Evolutionary conservation across 352 stramenopile species (phyloP), one percentile per base, ranked within the genome.

Genomic region (Globisporangium cylindrosporum): DNA sequence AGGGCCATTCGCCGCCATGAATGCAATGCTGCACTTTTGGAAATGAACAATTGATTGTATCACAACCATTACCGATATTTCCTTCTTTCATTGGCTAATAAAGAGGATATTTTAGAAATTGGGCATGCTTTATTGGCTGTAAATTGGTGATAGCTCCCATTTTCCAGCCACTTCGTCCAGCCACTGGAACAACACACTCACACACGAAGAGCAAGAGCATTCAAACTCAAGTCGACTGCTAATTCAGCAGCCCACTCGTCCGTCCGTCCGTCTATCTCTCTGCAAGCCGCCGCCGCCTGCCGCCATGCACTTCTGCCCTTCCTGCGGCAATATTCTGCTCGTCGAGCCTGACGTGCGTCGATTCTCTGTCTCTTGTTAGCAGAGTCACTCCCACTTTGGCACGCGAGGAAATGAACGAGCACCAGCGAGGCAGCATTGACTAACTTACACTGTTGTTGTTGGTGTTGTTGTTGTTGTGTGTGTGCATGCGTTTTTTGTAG

Each of bases 301-400:
- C 48, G n/a, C 36, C 68, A 97, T 97, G 89, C 89, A 91, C 69
- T 97, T 97, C 82, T 97, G 91, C 73, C 89, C 89, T n/a, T 92
- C 66, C 15, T 96, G 91, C 72, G 88, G 90, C 15, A 97, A 95
- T 74, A 92, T 97, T 69, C 75, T 97, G 67, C 87, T 97, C 72
- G 84, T 97, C 18, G 91, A 97, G 75, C 82, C 90, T 43, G 86
- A 93, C 71, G 87, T 95, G 70, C 22, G 64, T 12, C 2, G n/a
- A 14, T 68, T 36, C n/a, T 48, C 55, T 67, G 6, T 76, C 49
- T 38, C 54, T 56, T n/a, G 56, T 15, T n/a, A 3, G 24, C 0
- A 51, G 62, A 65, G 59, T 67, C 34, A 25, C 27, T 22, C 10
- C 67, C 41, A 48, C 48, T 62, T 49, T 1, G 46, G 27, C 29